A percentile compares a stretch with the other conserved stretches of the same genome.
These are phyloP conservation scores for Nannizzia gypsea DNA, from an alignment of 2,329 filamentous ascomycete species.

Conservation along the genomic window DNA sequence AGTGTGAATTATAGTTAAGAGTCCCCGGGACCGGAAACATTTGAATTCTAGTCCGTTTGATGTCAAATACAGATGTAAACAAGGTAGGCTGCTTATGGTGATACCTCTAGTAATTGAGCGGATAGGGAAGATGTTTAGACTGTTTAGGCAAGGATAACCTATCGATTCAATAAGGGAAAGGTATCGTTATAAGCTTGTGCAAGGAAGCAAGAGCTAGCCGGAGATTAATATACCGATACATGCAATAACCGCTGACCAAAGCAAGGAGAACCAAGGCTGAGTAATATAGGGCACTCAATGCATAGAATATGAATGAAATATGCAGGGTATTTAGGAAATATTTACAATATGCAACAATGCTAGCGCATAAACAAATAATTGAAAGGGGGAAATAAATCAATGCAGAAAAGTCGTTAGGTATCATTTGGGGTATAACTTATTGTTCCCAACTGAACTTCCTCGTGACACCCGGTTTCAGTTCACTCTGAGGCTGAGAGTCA, in stretches of 20 bases:
- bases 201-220: neutral
- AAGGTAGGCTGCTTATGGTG: no score
- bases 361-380: neutral
- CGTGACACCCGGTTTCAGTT: neutral
- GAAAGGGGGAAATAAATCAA: neutral
- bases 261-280: neutral
- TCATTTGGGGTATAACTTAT: neutral
- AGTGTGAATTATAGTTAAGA: no score
- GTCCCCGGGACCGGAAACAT: no score
- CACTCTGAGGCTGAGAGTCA: neutral
- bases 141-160: neutral
- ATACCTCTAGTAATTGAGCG: no score
- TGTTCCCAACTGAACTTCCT: slow-evolving; percentile 14
- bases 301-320: neutral
- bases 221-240: neutral
- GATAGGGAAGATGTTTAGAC: no score
- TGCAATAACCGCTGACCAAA: neutral
- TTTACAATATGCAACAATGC: neutral
- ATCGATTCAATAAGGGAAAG: neutral
- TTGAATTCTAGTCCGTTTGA: no score
- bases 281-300: neutral
- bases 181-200: neutral
- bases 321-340: neutral
- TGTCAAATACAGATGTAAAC: no score
- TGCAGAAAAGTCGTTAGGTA: neutral